Conservation (phyloP, 441 rosid genomes). For the Dalechampia spathulata region DNA sequence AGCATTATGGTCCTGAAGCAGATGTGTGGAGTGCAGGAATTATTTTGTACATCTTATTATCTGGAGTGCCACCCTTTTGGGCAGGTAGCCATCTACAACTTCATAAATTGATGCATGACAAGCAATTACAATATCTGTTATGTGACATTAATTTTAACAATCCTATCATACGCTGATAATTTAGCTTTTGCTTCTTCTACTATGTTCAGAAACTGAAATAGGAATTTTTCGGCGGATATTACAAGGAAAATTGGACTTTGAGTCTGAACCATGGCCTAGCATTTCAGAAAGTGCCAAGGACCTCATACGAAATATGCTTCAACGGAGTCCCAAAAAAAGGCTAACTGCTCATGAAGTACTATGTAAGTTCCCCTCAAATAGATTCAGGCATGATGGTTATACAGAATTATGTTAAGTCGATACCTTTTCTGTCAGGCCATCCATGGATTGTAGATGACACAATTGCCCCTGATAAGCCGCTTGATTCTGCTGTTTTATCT, state of each 20-base stretch:
- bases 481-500: slow-evolving; percentile 52
- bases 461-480: slow-evolving; percentile 49
- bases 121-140: not conserved
- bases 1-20: slow-evolving; percentile 53
- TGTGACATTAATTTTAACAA: not conserved
- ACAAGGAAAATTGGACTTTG: slow-evolving; percentile 62
- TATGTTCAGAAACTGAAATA: slow-evolving; percentile 55
- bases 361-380: slow-evolving; percentile 35
- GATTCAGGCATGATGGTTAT: not conserved
- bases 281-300: slow-evolving; percentile 79
- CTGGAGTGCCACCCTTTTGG: slow-evolving; percentile 73
- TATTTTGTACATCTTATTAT: slow-evolving; percentile 51
- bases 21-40: slow-evolving; percentile 75
- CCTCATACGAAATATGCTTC: slow-evolving; percentile 65
- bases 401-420: slow-evolving; percentile 2
- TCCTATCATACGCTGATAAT: slow-evolving; percentile 1
- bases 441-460: slow-evolving; percentile 59
- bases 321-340: slow-evolving; percentile 54
- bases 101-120: slow-evolving; percentile 9
- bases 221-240: slow-evolving; percentile 79
- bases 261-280: slow-evolving; percentile 80
- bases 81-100: slow-evolving; percentile 32
- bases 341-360: slow-evolving; percentile 73
- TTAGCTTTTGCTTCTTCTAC: not conserved
- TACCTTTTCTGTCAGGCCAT: slow-evolving; percentile 44